Conservation (phyloP, 2,329 filamentous ascomycete species). For the Phyllosticta paracitricarpa region DNA sequence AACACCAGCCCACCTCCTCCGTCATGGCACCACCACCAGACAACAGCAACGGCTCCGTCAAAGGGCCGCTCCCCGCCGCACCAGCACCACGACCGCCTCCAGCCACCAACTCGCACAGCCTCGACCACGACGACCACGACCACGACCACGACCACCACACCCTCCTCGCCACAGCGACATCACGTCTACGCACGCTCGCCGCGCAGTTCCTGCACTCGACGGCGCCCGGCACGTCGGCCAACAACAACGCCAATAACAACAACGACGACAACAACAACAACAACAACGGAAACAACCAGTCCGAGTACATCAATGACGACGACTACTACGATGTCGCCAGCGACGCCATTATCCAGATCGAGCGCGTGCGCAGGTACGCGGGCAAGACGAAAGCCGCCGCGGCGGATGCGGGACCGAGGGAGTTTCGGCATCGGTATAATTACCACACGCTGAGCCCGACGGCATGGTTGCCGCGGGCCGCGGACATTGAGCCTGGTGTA, state of each 20-base stretch:
- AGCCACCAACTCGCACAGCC: not conserved
- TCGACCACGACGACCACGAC: not conserved
- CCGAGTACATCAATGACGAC: constrained; percentile 33
- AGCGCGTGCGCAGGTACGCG: not conserved
- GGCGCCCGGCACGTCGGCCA: constrained; percentile 13
- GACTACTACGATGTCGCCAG: constrained; percentile 34
- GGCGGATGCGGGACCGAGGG: constrained; percentile 16
- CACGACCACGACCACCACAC: not conserved
- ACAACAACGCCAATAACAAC: constrained; percentile 25
- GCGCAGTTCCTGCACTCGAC: constrained; percentile 26
- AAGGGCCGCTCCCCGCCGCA: no score
- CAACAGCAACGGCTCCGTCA: no score
- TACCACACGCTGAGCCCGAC: constrained; percentile 78
- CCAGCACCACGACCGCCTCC: no score
- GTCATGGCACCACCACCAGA: no score
- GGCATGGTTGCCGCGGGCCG: constrained; percentile 75
- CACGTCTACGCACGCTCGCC: constrained; percentile 27
- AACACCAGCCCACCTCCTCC: no score
- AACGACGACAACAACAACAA: constrained; percentile 8
- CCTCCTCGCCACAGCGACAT: not conserved
- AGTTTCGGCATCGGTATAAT: constrained; percentile 43
- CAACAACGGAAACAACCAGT: constrained; percentile 18
- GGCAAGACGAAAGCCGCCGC: not conserved
- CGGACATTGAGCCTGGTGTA: constrained; percentile 73
- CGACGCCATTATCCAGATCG: not conserved